Evolutionary conservation across 1,284 basidiomycete genomes (phyloP), one percentile per base, ranked within the genome.

Genomic region (Cutaneotrichosporon spelunceum): DNA sequence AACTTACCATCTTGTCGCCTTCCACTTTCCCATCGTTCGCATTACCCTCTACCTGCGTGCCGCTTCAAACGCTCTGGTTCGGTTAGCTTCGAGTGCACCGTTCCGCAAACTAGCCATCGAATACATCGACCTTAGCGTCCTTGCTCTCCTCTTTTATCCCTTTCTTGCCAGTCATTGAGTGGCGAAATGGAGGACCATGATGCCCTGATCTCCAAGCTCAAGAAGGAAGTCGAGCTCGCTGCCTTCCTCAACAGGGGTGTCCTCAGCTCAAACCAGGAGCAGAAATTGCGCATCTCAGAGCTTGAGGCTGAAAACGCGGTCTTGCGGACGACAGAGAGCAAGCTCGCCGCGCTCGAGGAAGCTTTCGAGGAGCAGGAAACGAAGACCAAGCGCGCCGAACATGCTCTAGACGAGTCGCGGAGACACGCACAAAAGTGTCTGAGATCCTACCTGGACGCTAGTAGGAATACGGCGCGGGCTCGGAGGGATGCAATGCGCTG

Each of bases 161-260:
- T 27, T n/a, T 1, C 39, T 11, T 29, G 19, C 26, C 6, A 13
- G 8, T 21, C 42, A 19, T 42, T n/a, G n/a, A 2, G 30, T 16
- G 8, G 6, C 45, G 47, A 23, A 10, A 57, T 57, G 45, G 56
- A 34, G 13, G 29, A 36, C 11, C 26, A 19, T 14, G 44, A 36
- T 29, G 34, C 52, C 52, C 24, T 34, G 23, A 13, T 61, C 48
- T 19, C 53, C 6, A 36, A 62, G 24, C 52, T 67, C 9, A 58
- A 58, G n/a, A 60, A 62, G 55, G 75, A 77, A 66, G 70, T 75
- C 27, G 70, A 74, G 57, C 67, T 73, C 21, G 68, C 71, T 19
- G 68, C 70, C 2, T 73, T 75, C 30, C 66, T 77, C 53, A 76
- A 76, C 63, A 75, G 73, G 53, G 75, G 75, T 19, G 68, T 74